Evolutionary conservation across 208 protist species (phyloP).

Genomic region (Leptomonas pyrrhocoris): DNA sequence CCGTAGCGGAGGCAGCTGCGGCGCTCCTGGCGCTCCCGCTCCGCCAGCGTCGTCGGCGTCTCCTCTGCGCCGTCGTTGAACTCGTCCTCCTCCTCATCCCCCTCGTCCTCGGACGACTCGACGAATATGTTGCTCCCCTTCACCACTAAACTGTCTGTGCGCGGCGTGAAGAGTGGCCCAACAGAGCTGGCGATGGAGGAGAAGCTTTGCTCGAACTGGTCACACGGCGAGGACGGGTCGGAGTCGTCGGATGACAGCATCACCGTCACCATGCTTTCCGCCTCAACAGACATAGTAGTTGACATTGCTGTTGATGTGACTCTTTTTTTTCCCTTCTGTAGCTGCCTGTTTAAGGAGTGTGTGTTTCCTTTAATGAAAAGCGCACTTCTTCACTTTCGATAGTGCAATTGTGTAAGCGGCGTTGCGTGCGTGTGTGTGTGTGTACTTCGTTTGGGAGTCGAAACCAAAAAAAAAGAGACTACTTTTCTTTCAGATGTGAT

Average conservation of each 20-base stretch:
- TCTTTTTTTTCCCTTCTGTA: neutral
- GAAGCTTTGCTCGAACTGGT: constrained; percentile 35
- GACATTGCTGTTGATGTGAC: constrained; percentile 6
- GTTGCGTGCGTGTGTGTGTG: neutral
- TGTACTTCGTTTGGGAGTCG: neutral
- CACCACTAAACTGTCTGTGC: constrained; percentile 14
- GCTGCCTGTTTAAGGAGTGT: too few relatives aligned
- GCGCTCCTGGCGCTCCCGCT: constrained; percentile 24
- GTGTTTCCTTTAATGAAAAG: neutral
- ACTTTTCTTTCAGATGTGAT: neutral
- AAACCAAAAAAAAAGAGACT: neutral
- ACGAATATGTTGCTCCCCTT: constrained; percentile 23
- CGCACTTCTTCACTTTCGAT: neutral
- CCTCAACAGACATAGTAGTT: constrained; percentile 12
- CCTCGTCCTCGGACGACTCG: constrained; percentile 35
- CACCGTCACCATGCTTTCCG: constrained; percentile 20
- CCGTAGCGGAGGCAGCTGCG: constrained; percentile 37
- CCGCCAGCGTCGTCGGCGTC: constrained; percentile 20
- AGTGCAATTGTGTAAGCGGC: neutral
- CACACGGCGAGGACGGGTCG: constrained; percentile 26
- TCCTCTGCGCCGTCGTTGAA: constrained; percentile 24
- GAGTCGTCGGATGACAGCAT: constrained; percentile 34
- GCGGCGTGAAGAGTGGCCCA: constrained; percentile 34
- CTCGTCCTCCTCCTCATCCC: constrained; percentile 41
- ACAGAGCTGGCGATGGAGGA: constrained; percentile 47